Evolutionary conservation across 2,329 filamentous ascomycete species (phyloP).

Genomic region (Endoconidiophora laricicola): DNA sequence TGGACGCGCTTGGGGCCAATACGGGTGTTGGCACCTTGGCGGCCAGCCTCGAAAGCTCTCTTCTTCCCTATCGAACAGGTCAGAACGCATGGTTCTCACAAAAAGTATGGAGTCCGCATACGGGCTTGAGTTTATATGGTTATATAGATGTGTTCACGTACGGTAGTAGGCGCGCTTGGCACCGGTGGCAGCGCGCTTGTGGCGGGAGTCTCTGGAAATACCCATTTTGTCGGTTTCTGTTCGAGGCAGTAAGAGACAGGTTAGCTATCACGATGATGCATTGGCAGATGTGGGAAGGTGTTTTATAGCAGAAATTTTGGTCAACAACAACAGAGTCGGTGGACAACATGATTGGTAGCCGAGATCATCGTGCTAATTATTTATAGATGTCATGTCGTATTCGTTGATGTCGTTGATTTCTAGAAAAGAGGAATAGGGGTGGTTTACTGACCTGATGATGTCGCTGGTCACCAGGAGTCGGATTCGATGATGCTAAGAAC

Average conservation of each 20-base stretch:
- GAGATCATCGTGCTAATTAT: background rate
- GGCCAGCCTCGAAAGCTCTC: conserved; percentile 98
- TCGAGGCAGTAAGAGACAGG: conserved; percentile 16
- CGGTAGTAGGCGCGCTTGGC: conserved; percentile 92
- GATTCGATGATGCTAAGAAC: conserved; percentile 22
- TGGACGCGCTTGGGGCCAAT: conserved; percentile 95
- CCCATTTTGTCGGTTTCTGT: conserved; percentile 74
- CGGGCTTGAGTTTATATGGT: conserved; percentile 46
- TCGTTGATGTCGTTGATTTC: background rate
- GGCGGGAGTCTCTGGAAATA: conserved; percentile 99
- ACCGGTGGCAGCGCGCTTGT: conserved; percentile 98
- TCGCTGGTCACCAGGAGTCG: conserved; percentile 31
- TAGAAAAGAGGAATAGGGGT: background rate
- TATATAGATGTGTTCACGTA: conserved; percentile 31
- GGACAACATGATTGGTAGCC: background rate
- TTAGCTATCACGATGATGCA: conserved; percentile 7
- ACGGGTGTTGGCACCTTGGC: conserved; percentile 98
- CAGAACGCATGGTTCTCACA: conserved; percentile 49
- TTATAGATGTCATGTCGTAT: background rate
- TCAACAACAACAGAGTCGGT: background rate
- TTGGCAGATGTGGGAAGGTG: background rate
- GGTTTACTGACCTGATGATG: conserved; percentile 31
- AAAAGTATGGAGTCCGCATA: conserved; percentile 28
- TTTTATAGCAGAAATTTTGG: background rate
- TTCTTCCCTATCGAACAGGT: conserved; percentile 72